Evolutionary conservation across 495 filamentous ascomycete genomes (phyloP).

Genomic region (Tuber melanosporum): DNA sequence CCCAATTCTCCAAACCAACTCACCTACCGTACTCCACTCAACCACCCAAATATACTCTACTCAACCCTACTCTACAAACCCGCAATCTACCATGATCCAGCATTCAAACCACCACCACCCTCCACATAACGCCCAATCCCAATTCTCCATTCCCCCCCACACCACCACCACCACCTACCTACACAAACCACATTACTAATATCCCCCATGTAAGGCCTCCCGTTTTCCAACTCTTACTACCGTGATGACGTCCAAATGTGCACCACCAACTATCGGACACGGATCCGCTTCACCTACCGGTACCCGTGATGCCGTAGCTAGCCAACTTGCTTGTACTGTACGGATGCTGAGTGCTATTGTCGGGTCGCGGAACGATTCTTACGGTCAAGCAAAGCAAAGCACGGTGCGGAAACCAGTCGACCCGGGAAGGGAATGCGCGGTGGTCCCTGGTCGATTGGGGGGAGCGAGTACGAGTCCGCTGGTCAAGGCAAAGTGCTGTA

Average conservation of each 20-base stretch:
- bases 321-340: not conserved
- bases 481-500: not conserved
- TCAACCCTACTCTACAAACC: no score
- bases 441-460: not conserved
- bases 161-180: not conserved
- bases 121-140: not conserved
- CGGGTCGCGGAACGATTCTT: not conserved
- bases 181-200: not conserved
- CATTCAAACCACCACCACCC: no score
- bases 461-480: not conserved
- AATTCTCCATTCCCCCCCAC: not conserved
- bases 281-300: not conserved
- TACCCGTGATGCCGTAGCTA: no score
- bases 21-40: no score
- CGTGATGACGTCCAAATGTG: not conserved
- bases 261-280: not conserved
- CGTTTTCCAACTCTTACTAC: not conserved
- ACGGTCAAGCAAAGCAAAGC: not conserved
- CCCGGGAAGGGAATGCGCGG: not conserved
- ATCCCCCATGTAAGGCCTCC: constrained; percentile 1
- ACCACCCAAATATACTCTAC: no score
- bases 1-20: no score
- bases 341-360: not conserved
- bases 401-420: no score
- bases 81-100: no score